Conservation (phyloP, 768 basidiomycete genomes). For the Macrolepiota albuminosa region DNA sequence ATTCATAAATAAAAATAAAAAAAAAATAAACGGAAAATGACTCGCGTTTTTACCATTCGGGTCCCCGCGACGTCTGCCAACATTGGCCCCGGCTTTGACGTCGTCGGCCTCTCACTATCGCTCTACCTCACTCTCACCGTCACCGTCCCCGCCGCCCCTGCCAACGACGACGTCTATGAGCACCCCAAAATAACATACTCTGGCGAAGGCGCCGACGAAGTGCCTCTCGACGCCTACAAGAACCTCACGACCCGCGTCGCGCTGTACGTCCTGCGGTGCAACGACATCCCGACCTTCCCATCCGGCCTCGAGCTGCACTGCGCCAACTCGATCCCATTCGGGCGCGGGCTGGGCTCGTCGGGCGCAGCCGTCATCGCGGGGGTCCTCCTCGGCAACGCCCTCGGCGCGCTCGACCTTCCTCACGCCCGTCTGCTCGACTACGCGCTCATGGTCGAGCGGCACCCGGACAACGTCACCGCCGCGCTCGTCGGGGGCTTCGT, state of each 20-base stretch:
- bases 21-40: background rate
- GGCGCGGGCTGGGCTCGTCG: slow-evolving; percentile 94
- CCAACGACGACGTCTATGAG: slow-evolving; percentile 24
- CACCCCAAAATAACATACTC: slow-evolving; percentile 69
- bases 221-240: slow-evolving; percentile 92
- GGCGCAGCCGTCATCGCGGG: slow-evolving; percentile 99
- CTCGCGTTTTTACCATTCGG: slow-evolving; percentile 57
- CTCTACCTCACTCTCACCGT: slow-evolving; percentile 77
- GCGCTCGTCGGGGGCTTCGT: slow-evolving; percentile 96
- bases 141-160: slow-evolving; percentile 18
- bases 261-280: slow-evolving; percentile 94
- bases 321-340: slow-evolving; percentile 95
- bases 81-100: slow-evolving; percentile 98
- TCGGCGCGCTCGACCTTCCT: slow-evolving; percentile 70
- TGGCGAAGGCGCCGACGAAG: slow-evolving; percentile 87
- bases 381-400: slow-evolving; percentile 81
- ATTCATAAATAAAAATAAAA: background rate
- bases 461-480: slow-evolving; percentile 98
- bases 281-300: slow-evolving; percentile 71
- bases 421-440: slow-evolving; percentile 82
- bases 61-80: slow-evolving; percentile 99
- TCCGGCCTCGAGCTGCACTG: slow-evolving; percentile 69
- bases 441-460: slow-evolving; percentile 97
- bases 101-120: slow-evolving; percentile 95
- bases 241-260: slow-evolving; percentile 97